A percentile compares a stretch with the other conserved stretches of the same genome.
Conservation (phyloP, 495 filamentous ascomycete species). For the Xylaria nigripes region DNA sequence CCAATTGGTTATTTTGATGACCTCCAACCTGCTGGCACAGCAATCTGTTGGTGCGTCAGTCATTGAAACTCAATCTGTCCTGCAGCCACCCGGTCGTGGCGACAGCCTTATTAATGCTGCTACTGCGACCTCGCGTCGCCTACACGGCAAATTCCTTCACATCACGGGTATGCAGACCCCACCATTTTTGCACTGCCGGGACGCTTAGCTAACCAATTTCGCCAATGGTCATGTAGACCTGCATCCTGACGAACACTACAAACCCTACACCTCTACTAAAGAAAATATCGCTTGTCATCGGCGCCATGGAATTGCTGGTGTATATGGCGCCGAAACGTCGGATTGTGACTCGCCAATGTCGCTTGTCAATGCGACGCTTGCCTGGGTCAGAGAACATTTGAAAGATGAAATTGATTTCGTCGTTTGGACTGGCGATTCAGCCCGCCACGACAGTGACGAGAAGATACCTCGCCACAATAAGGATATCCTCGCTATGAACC, state of each 20-base stretch:
- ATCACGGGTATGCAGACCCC: slow-evolving; percentile 65
- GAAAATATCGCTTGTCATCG: slow-evolving; percentile 69
- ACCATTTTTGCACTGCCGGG: not conserved
- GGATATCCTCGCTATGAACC: slow-evolving; percentile 70
- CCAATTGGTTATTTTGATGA: slow-evolving; percentile 14
- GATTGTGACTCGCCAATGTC: slow-evolving; percentile 79
- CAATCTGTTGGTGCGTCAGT: slow-evolving; percentile 22
- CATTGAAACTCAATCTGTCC: slow-evolving; percentile 19
- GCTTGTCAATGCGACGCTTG: slow-evolving; percentile 82
- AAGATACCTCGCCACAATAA: slow-evolving; percentile 61
- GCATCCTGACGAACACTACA: slow-evolving; percentile 83
- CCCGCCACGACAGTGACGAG: slow-evolving; percentile 91
- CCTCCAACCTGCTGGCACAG: slow-evolving; percentile 21
- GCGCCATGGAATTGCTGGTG: slow-evolving; percentile 65
- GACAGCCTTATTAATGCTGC: not conserved
- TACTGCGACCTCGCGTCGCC: slow-evolving; percentile 28
- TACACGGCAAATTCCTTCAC: slow-evolving; percentile 84
- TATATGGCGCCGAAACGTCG: slow-evolving; percentile 73
- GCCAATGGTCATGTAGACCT: slow-evolving; percentile 51
- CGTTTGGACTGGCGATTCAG: slow-evolving; percentile 95
- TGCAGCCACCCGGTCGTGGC: slow-evolving; percentile 18
- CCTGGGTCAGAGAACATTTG: slow-evolving; percentile 81
- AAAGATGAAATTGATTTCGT: slow-evolving; percentile 87
- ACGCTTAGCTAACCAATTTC: slow-evolving; percentile 9
- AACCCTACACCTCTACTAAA: slow-evolving; percentile 60